Percentiles rank a stretch among this genome's conserved stretches.
These are phyloP conservation scores for Pseudozyma hubeiensis DNA, from an alignment of 1,284 basidiomycete genomes.

Conservation along the genomic window DNA sequence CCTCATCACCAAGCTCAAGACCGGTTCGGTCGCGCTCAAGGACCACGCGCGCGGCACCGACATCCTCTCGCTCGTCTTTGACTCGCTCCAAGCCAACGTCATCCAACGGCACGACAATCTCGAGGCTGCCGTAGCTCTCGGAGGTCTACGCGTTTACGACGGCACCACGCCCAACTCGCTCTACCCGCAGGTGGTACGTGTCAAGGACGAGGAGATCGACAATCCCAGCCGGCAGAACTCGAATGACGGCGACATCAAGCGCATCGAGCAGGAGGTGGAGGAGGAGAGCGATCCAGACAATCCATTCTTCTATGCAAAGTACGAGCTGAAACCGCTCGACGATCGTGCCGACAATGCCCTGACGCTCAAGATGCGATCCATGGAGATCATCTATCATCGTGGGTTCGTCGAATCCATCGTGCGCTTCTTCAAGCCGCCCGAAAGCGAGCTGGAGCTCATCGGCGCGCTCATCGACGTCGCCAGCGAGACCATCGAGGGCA, in stretches of 20 bases:
- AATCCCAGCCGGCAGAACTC: slow-evolving; percentile 43
- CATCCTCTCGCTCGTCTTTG: slow-evolving; percentile 88
- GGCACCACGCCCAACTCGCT: slow-evolving; percentile 84
- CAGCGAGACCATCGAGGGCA: slow-evolving; percentile 91
- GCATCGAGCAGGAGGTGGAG: slow-evolving; percentile 65
- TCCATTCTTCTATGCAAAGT: slow-evolving; percentile 92
- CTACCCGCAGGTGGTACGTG: slow-evolving; percentile 92
- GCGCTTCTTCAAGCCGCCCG: slow-evolving; percentile 92
- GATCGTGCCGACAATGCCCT: slow-evolving; percentile 91
- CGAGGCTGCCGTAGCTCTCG: slow-evolving; percentile 84
- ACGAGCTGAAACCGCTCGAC: slow-evolving; percentile 93
- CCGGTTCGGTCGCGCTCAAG: slow-evolving; percentile 61
- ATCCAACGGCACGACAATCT: slow-evolving; percentile 88
- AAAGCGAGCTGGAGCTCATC: slow-evolving; percentile 94
- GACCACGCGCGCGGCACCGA: slow-evolving; percentile 71
- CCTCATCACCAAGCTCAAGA: slow-evolving; percentile 74
- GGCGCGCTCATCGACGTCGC: slow-evolving; percentile 80
- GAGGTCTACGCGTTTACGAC: slow-evolving; percentile 90
- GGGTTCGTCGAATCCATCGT: slow-evolving; percentile 94
- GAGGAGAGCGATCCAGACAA: slow-evolving; percentile 70
- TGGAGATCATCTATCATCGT: slow-evolving; percentile 97
- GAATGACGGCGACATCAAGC: slow-evolving; percentile 44
- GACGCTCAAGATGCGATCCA: slow-evolving; percentile 90
- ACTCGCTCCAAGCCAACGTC: slow-evolving; percentile 85
- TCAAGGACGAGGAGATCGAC: slow-evolving; percentile 75